phyloP scores from a whole-genome alignment of 2,329 filamentous ascomycete genomes.

The Phyllosticta citrichinensis region DNA sequence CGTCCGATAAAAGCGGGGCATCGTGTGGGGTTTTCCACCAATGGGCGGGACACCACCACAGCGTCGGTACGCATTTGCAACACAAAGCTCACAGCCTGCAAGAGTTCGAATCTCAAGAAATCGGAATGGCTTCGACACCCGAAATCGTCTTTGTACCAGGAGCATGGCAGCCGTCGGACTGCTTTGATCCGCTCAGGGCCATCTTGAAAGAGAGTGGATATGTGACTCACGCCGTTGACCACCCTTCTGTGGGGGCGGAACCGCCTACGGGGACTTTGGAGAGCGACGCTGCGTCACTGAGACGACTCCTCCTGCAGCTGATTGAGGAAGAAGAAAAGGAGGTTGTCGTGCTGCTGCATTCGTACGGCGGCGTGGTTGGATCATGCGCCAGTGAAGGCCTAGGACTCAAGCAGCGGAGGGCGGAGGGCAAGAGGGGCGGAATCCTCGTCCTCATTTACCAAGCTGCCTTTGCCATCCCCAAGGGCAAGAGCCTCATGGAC shows the following conservation, averaged over 20 bases:
- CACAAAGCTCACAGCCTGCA: background rate
- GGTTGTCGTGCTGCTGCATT: conserved; percentile 4
- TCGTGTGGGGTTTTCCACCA: background rate
- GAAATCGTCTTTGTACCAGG: conserved; percentile 4
- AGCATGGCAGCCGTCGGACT: conserved; percentile 2
- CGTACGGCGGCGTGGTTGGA: conserved; percentile 6
- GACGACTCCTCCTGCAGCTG: background rate
- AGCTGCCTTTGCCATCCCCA: conserved; percentile 3
- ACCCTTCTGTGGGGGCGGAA: conserved; percentile 5
- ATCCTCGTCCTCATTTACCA: conserved; percentile 5
- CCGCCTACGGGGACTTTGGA: conserved; percentile 1
- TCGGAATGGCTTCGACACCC: background rate
- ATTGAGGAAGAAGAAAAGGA: conserved; percentile 1
- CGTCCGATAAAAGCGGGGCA: background rate
- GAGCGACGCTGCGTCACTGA: background rate
- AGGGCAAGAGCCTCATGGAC: conserved; percentile 4
- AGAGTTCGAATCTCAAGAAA: background rate
- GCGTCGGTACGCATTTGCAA: background rate
- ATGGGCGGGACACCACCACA: background rate
- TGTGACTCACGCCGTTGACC: conserved; percentile 2
- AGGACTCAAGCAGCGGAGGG: background rate
- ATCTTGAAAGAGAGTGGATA: conserved; percentile 1
- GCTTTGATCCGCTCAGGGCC: conserved; percentile 1
- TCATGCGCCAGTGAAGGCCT: conserved; percentile 7
- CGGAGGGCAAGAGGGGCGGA: conserved; percentile 1